phyloP scores from a whole-genome alignment of 164 flowering plant genomes.

The Protea cynaroides region DNA sequence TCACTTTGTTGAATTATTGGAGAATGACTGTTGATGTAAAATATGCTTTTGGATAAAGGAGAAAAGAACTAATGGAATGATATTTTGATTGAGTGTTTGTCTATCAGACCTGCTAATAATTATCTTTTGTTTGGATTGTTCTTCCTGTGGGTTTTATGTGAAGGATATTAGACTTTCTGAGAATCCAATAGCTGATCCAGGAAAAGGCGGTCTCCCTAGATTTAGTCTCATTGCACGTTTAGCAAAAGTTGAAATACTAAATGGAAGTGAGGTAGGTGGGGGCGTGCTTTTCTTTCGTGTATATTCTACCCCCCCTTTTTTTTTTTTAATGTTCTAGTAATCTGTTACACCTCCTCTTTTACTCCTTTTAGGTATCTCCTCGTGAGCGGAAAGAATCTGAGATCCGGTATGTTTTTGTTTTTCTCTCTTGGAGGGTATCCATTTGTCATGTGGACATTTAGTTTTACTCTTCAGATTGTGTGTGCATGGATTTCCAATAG shows the following conservation, averaged over 20 bases:
- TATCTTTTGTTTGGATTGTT: slow-evolving; percentile 3
- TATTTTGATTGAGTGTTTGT: too few species aligned
- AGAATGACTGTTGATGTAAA: too few species aligned
- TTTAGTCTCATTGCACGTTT: slow-evolving; percentile 77
- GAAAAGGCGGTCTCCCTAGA: slow-evolving; percentile 69
- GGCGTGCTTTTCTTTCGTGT: background rate
- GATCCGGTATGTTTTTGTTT: slow-evolving; percentile 63
- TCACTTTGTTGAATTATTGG: too few species aligned
- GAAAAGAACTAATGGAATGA: too few species aligned
- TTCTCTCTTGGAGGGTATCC: background rate
- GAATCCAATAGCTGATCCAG: slow-evolving; percentile 81
- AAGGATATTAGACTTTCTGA: slow-evolving; percentile 89
- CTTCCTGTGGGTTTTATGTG: slow-evolving; percentile 14
- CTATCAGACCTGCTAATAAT: background rate
- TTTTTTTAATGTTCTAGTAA: background rate
- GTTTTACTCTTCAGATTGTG: background rate
- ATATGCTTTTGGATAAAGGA: too few species aligned
- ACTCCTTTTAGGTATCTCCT: slow-evolving; percentile 52
- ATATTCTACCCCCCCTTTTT: background rate
- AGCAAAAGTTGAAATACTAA: slow-evolving; percentile 64
- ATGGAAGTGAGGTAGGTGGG: slow-evolving; percentile 92
- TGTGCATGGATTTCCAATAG: background rate
- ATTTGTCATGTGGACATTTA: background rate
- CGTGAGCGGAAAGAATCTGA: slow-evolving; percentile 96
- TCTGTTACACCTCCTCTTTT: slow-evolving; percentile 9